Percentiles rank a stretch among this genome's conserved stretches.
Evolutionary conservation across 805 yeast genomes (phyloP).

Genomic region (Ogataea neopini): DNA sequence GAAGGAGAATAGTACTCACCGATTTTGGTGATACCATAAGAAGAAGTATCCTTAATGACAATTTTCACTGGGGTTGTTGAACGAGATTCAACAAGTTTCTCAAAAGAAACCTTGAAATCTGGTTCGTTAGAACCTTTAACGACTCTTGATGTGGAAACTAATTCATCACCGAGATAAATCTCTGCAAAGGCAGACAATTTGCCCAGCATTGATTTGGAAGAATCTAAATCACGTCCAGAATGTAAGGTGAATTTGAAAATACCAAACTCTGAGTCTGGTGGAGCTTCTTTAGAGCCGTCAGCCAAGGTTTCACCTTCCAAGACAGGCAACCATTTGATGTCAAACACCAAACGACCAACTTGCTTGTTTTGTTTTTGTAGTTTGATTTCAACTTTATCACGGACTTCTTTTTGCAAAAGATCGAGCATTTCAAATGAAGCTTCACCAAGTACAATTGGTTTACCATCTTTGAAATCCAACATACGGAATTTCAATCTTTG

Average conservation of each 20-base stretch:
- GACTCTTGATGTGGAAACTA: constrained; percentile 58
- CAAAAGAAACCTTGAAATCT: constrained; percentile 64
- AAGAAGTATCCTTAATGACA: constrained; percentile 61
- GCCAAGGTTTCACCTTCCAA: constrained; percentile 44
- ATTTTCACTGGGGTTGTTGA: constrained; percentile 54
- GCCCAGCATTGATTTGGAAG: constrained; percentile 50
- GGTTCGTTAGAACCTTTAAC: constrained; percentile 73
- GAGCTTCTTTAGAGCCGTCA: constrained; percentile 50
- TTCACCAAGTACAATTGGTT: constrained; percentile 52
- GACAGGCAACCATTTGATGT: constrained; percentile 52
- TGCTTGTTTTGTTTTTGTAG: constrained; percentile 51
- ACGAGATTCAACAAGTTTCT: constrained; percentile 62
- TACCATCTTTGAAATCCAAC: constrained; percentile 56
- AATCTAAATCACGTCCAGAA: constrained; percentile 59
- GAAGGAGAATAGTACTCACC: constrained; percentile 53
- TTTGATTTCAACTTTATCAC: constrained; percentile 45
- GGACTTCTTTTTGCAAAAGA: constrained; percentile 54
- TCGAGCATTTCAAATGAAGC: constrained; percentile 58
- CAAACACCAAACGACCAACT: constrained; percentile 62
- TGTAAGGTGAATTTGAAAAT: constrained; percentile 64
- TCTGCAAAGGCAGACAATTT: constrained; percentile 69
- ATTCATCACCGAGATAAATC: constrained; percentile 55
- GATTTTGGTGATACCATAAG: constrained; percentile 47
- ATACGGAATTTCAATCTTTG: constrained; percentile 58
- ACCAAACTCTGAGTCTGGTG: constrained; percentile 70